Base-by-base conservation (phyloP, 108 stramenopile species). In the Cylindrotheca closterium region DNA sequence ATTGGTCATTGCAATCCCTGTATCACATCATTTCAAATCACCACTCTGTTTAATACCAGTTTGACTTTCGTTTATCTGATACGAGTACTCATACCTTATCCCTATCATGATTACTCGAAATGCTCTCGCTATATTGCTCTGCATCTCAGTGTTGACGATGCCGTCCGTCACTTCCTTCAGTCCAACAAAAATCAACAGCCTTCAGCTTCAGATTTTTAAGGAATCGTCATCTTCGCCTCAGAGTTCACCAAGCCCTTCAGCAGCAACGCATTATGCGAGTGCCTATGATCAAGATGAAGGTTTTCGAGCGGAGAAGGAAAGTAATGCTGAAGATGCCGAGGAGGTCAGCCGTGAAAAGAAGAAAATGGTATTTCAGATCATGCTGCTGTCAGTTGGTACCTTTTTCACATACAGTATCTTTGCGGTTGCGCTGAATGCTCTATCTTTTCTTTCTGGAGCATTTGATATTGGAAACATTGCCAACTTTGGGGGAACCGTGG, bases 261-360 rank as follows among this genome's bases (percentile, higher is more conserved):
- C 37, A 7, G 37, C 37, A 7, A 42, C 37, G 37, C 37, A 10
- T 15, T 42, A 15, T 15, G 37, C 68, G 37, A 61, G 34, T 26
- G 63, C 23, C 30, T n/a, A 67, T 23, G 60, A 65, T 51, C 64
- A 65, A 30, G 63, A 64, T 28, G 65, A 80, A 25, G 67, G 71
- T 21, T 90, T 93, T 83, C 87, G 89, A 34, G 92, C 89, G 3
- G 82, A 84, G 52, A 86, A 83, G 60, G 97, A 95, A 5, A 58
- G 27, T 25, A 88, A 96, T 67, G 97, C 96, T 4, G 80, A 68
- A 58, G n/a, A n/a, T n/a, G n/a, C n/a, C n/a, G n/a, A n/a, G n/a
- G n/a, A n/a, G n/a, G n/a, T n/a, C n/a, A n/a, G n/a, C n/a, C n/a
- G n/a, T n/a, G n/a, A n/a, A n/a, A 42, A 42, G 37, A 42, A 42